Base-by-base conservation (phyloP, 768 basidiomycete genomes). In the Auriscalpium orientale region DNA sequence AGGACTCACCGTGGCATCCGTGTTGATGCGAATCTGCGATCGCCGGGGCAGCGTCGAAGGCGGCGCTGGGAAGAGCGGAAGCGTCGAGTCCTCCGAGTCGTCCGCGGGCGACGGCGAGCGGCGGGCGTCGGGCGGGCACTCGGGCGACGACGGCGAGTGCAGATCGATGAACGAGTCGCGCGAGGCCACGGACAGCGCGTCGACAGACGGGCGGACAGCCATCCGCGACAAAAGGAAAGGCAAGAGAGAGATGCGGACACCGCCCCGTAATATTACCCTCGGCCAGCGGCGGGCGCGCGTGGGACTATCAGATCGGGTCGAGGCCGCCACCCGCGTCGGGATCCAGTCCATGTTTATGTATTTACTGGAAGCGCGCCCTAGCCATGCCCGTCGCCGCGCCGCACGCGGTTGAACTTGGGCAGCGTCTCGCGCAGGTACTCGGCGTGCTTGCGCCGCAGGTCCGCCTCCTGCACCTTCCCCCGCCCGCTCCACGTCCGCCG, bases 381-480 rank as follows among this genome's bases (percentile, higher is more conserved):
- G 37, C 58, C 56, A 34, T 62, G 56, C 28, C 37, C 56, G n/a
- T 61, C 59, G 20, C 61, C 61, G 21, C 54, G 51, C 44, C 61
- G 71, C 55, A 91, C 65, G 50, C 90, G 72, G 68, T 93, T 92
- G 65, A 93, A 93, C 71, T 93, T 92, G 46, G 89, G 90, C 46
- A 93, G 64, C 85, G 93, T 93, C 68, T 98, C 95, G 45, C 85
- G 76, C 51, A 98, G 76, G 68, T 98, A 98, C 64, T 95, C 93
- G 4, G 85, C 82, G 64, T 98, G 95, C 66, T 98, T 98, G 46
- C 80, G 74, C 53, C 91, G 77, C 57, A 98, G 68, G 64, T 92
- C 92, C 28, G 79, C 78, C 64, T 94, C 94, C 64, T 95, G 92
- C 0, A 85, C 75, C 61, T 84, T 82, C 8, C 91, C 91, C 58